Evolutionary conservation across 805 yeast genomes (phyloP).

Genomic region (Kazachstania martiniae): DNA sequence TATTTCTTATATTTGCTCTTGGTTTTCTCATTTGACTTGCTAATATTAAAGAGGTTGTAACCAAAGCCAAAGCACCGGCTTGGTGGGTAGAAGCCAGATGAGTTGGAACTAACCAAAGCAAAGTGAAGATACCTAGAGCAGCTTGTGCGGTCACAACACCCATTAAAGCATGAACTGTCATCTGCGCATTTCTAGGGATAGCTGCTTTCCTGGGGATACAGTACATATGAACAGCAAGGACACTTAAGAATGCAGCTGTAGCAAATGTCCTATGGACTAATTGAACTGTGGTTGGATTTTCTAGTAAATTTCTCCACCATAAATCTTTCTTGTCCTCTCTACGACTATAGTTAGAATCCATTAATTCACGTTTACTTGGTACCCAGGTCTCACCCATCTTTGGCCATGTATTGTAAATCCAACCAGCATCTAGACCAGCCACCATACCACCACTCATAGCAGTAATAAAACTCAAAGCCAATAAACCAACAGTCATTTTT

Average conservation of each 20-base stretch:
- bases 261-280: slow-evolving; percentile 83
- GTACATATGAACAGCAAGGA: slow-evolving; percentile 61
- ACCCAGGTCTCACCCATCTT: slow-evolving; percentile 82
- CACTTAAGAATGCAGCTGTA: slow-evolving; percentile 61
- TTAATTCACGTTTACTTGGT: slow-evolving; percentile 69
- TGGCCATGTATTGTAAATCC: slow-evolving; percentile 92
- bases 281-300: slow-evolving; percentile 94
- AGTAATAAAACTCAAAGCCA: slow-evolving; percentile 68
- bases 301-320: slow-evolving; percentile 86
- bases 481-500: slow-evolving; percentile 41
- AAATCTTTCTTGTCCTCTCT: slow-evolving; percentile 57
- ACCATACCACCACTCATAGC: slow-evolving; percentile 98
- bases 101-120: slow-evolving; percentile 81
- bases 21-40: slow-evolving; percentile 52
- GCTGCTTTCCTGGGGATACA: slow-evolving; percentile 43
- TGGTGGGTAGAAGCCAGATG: slow-evolving; percentile 93
- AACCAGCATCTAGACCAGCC: slow-evolving; percentile 96
- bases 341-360: slow-evolving; percentile 65
- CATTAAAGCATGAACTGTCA: slow-evolving; percentile 54
- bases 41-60: slow-evolving; percentile 65
- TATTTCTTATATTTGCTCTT: slow-evolving; percentile 31
- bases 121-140: slow-evolving; percentile 74
- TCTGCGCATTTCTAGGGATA: slow-evolving; percentile 49
- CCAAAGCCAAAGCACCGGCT: slow-evolving; percentile 86
- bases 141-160: slow-evolving; percentile 81